Evolutionary conservation across 441 rosid genomes (phyloP).

Genomic region (Corymbia calophylla): DNA sequence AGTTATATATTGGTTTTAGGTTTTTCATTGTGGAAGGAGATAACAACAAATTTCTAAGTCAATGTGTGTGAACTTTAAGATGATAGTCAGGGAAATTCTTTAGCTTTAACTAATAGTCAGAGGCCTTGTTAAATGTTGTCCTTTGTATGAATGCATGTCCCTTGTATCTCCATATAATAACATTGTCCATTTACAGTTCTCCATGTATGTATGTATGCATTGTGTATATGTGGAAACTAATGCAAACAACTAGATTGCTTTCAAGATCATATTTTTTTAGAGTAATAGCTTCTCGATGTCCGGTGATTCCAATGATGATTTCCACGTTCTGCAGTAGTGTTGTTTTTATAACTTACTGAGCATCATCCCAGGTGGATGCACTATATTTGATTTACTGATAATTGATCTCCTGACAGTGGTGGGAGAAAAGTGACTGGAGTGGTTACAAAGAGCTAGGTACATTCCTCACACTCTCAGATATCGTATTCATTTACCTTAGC

Average conservation of each 20-base stretch:
- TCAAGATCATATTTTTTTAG: not conserved
- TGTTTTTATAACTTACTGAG: constrained; percentile 37
- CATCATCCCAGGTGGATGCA: constrained; percentile 62
- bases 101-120: not conserved
- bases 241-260: not conserved
- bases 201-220: not conserved
- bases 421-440: constrained; percentile 99
- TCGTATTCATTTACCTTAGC: not conserved
- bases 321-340: constrained; percentile 9
- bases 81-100: not conserved
- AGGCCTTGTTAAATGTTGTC: not conserved
- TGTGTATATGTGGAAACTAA: not conserved
- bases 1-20: not conserved
- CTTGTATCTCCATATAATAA: not conserved
- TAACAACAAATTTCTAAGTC: not conserved
- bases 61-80: not conserved
- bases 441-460: constrained; percentile 99
- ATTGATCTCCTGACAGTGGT: constrained; percentile 97
- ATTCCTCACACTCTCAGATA: constrained; percentile 7
- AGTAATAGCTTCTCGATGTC: not conserved
- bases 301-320: not conserved
- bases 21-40: not conserved
- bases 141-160: not conserved
- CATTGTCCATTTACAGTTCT: not conserved
- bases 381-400: constrained; percentile 55